Percentiles rank a stretch among this genome's conserved stretches.
Evolutionary conservation across 441 rosid species (phyloP).

Genomic region (Raphanus hybrid): DNA sequence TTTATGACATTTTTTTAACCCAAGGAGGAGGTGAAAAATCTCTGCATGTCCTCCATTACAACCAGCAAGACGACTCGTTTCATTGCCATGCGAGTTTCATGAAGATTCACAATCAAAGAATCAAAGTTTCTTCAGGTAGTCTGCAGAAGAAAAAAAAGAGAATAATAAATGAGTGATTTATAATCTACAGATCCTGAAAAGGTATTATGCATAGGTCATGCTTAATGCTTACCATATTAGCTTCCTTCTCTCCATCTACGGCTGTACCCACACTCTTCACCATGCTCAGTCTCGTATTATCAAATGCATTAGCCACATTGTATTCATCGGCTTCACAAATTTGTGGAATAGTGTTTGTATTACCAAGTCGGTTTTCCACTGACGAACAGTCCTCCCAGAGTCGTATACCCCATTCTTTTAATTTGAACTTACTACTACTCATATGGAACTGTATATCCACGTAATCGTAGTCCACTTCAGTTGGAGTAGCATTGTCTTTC

Average conservation of each 20-base stretch:
- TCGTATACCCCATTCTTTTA: conserved; percentile 5
- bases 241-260: not conserved
- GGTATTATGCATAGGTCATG: not conserved
- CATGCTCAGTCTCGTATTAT: not conserved
- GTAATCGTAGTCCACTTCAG: not conserved
- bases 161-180: not conserved
- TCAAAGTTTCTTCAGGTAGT: not conserved
- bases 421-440: not conserved
- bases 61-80: not conserved
- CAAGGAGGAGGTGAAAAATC: not conserved
- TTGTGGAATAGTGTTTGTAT: not conserved
- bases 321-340: not conserved
- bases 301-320: not conserved
- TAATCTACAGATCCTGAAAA: not conserved
- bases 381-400: not conserved
- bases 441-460: not conserved
- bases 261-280: not conserved
- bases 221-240: not conserved
- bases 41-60: not conserved
- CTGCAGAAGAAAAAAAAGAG: not conserved
- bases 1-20: not conserved
- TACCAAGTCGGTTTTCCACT: not conserved
- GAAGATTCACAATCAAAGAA: not conserved
- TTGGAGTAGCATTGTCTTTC: not conserved
- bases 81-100: not conserved